phyloP scores from a whole-genome alignment of 2,329 filamentous ascomycete genomes.

The Fusarium circinatum region DNA sequence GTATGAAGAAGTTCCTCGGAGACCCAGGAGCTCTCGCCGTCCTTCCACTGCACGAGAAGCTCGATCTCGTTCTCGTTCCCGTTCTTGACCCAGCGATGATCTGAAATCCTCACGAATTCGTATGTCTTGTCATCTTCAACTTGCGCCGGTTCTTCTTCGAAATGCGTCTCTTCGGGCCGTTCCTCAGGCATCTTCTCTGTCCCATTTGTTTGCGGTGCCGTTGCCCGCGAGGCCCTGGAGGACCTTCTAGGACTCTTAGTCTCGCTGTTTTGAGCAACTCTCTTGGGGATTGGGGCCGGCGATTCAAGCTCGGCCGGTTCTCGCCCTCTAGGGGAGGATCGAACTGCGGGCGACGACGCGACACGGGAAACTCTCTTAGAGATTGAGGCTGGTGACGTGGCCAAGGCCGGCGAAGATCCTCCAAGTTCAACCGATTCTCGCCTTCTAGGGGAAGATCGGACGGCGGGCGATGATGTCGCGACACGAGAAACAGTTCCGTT shows the following conservation, averaged over 20 bases:
- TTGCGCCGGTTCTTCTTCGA: neutral
- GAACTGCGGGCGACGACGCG: neutral
- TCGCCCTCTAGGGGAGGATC: conserved; percentile 2
- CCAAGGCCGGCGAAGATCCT: neutral
- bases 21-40: conserved; percentile 48
- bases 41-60: conserved; percentile 48
- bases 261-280: neutral
- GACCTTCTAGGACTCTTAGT: neutral
- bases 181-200: neutral
- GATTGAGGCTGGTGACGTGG: too few species aligned
- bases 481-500: neutral
- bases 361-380: neutral
- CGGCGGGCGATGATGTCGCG: neutral
- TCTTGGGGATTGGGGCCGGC: neutral
- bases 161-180: neutral
- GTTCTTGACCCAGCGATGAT: conserved; percentile 44
- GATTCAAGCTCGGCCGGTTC: neutral
- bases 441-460: conserved; percentile 4
- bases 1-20: conserved; percentile 48
- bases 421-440: neutral
- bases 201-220: neutral
- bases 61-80: conserved; percentile 39
- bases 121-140: neutral
- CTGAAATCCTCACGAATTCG: conserved; percentile 32
- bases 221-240: neutral